Conservation (phyloP, 768 basidiomycete species). For the Psilocybe cyanescens region DNA sequence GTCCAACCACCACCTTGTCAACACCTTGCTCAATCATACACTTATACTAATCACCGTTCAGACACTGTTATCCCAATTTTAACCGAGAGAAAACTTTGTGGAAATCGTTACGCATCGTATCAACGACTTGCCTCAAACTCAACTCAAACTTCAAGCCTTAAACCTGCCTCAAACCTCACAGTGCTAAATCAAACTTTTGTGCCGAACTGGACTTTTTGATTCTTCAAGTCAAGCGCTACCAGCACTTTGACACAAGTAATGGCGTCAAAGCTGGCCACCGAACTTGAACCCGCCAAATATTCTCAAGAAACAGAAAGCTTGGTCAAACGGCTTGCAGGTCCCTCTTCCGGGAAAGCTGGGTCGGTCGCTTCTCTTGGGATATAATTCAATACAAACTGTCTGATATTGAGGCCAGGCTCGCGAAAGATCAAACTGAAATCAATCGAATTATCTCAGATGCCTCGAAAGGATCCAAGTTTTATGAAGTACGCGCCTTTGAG, state of each 20-base stretch:
- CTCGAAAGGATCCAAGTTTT: conserved; percentile 93
- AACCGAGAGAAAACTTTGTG: too few relatives aligned
- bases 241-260: not conserved
- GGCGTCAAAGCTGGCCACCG: not conserved
- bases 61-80: too few relatives aligned
- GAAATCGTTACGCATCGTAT: too few relatives aligned
- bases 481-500: conserved; percentile 56
- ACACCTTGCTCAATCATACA: too few relatives aligned
- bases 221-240: not conserved
- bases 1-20: too few relatives aligned
- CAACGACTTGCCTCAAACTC: too few relatives aligned
- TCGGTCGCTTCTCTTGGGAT: conserved; percentile 34
- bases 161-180: too few relatives aligned
- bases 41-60: too few relatives aligned
- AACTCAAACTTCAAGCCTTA: too few relatives aligned
- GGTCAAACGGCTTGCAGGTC: conserved; percentile 81
- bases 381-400: not conserved
- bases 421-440: conserved; percentile 81
- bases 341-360: conserved; percentile 91
- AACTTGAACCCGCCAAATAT: conserved; percentile 20
- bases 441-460: conserved; percentile 89
- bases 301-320: conserved; percentile 75
- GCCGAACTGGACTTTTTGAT: too few relatives aligned
- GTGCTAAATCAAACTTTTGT: too few relatives aligned
- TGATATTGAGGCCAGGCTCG: conserved; percentile 50